A percentile compares a stretch with the other conserved stretches of the same genome.
Evolutionary conservation across 176 grass and related monocot species (phyloP).

Genomic region (Tuctoria greenei): DNA sequence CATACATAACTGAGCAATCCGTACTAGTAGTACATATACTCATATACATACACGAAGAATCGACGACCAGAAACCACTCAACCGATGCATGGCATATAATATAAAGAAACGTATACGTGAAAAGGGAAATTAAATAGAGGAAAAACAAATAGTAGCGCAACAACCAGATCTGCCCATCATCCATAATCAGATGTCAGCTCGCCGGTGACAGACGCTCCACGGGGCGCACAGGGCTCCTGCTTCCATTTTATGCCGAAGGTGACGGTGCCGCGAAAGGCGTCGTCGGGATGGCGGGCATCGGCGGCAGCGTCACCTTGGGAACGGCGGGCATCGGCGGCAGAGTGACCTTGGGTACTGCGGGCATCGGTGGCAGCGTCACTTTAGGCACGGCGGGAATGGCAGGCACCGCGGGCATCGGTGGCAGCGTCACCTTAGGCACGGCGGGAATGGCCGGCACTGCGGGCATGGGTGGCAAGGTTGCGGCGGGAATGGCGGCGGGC

Average conservation of each 20-base stretch:
- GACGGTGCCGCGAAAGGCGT: constrained; percentile 24
- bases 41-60: too few relatives aligned
- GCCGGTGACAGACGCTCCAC: too few relatives aligned
- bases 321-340: constrained; percentile 9
- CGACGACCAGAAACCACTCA: too few relatives aligned
- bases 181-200: too few relatives aligned
- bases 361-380: constrained; percentile 21
- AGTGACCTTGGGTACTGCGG: not conserved
- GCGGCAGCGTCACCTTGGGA: constrained; percentile 7
- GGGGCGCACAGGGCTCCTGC: too few relatives aligned
- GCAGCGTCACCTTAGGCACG: not conserved
- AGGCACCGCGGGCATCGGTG: not conserved
- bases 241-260: constrained; percentile 18
- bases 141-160: too few relatives aligned
- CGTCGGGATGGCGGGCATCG: constrained; percentile 24
- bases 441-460: not conserved
- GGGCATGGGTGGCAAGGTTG: not conserved
- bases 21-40: too few relatives aligned
- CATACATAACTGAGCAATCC: too few relatives aligned
- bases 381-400: not conserved
- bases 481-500: not conserved
- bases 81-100: too few relatives aligned
- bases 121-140: too few relatives aligned
- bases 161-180: too few relatives aligned
- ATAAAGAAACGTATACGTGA: too few relatives aligned